Percentiles rank a stretch among this genome's conserved stretches.
Conservation (phyloP, 192 early-diverging fungal species). For the Helicostylum pulchrum region DNA sequence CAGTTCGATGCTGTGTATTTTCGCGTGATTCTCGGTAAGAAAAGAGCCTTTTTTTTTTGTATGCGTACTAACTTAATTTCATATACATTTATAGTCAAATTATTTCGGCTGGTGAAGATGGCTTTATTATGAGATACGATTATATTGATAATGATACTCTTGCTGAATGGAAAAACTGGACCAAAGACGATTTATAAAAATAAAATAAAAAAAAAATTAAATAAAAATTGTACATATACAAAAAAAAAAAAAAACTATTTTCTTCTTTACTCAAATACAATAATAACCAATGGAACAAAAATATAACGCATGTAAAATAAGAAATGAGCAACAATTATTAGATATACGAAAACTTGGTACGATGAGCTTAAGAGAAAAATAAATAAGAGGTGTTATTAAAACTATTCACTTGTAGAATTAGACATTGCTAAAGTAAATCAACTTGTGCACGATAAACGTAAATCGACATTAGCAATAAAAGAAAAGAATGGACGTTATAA, state of each 20-base stretch:
- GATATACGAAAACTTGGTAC: too few species aligned
- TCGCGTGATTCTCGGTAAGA: slow-evolving; percentile 68
- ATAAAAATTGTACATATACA: background rate
- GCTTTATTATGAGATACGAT: slow-evolving; percentile 82
- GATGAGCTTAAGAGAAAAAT: too few species aligned
- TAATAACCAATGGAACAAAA: background rate
- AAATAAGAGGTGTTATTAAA: too few species aligned
- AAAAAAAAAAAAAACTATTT: background rate
- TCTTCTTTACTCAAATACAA: background rate
- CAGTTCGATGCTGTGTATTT: slow-evolving; percentile 78
- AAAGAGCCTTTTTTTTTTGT: background rate
- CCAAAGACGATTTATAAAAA: slow-evolving; percentile 17
- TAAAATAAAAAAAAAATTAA: background rate
- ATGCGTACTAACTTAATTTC: background rate
- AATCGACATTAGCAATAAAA: too few species aligned
- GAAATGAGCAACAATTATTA: background rate
- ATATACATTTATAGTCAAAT: slow-evolving; percentile 48
- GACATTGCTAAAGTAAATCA: too few species aligned
- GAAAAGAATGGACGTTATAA: too few species aligned
- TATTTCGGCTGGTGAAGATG: slow-evolving; percentile 71
- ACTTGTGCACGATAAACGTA: too few species aligned
- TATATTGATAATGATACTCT: slow-evolving; percentile 73
- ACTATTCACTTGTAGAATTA: too few species aligned
- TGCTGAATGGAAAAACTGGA: slow-evolving; percentile 65
- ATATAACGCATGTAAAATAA: background rate